A percentile compares a stretch with the other conserved stretches of the same genome.
Evolutionary conservation across 2,329 filamentous ascomycete species (phyloP).

Genomic region (Alternaria incomplexa): DNA sequence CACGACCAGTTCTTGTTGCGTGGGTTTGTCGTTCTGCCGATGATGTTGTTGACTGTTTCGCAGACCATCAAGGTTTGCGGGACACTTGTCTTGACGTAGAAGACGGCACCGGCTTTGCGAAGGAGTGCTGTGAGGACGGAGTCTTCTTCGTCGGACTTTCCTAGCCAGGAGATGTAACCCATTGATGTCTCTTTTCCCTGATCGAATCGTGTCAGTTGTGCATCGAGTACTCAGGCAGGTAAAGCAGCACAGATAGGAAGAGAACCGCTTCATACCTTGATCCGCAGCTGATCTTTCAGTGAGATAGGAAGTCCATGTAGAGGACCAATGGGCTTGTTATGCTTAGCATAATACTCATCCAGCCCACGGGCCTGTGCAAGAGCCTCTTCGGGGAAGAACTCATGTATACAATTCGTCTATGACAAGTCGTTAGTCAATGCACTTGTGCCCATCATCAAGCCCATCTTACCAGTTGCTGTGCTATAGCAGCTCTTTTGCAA

Average conservation of each 20-base stretch:
- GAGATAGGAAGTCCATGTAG: slow-evolving; percentile 53
- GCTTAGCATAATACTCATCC: slow-evolving; percentile 42
- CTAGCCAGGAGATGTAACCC: slow-evolving; percentile 61
- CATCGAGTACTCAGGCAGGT: background rate
- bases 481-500: slow-evolving; percentile 56
- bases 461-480: slow-evolving; percentile 61
- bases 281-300: slow-evolving; percentile 54
- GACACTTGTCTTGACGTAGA: slow-evolving; percentile 61
- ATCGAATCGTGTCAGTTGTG: background rate
- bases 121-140: background rate
- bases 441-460: no score
- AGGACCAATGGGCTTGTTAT: slow-evolving; percentile 42
- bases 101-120: slow-evolving; percentile 45
- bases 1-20: slow-evolving; percentile 58
- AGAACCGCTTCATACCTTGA: slow-evolving; percentile 19
- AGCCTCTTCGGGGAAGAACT: slow-evolving; percentile 52
- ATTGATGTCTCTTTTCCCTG: slow-evolving; percentile 51
- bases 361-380: slow-evolving; percentile 46
- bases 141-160: background rate
- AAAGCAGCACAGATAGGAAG: background rate
- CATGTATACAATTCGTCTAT: slow-evolving; percentile 40
- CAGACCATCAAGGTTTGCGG: slow-evolving; percentile 63
- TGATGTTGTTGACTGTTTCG: slow-evolving; percentile 58
- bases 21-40: slow-evolving; percentile 61
- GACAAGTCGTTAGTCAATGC: background rate